Conservation (phyloP, 805 yeast species). For the Schizosaccharomyces lindneri region DNA sequence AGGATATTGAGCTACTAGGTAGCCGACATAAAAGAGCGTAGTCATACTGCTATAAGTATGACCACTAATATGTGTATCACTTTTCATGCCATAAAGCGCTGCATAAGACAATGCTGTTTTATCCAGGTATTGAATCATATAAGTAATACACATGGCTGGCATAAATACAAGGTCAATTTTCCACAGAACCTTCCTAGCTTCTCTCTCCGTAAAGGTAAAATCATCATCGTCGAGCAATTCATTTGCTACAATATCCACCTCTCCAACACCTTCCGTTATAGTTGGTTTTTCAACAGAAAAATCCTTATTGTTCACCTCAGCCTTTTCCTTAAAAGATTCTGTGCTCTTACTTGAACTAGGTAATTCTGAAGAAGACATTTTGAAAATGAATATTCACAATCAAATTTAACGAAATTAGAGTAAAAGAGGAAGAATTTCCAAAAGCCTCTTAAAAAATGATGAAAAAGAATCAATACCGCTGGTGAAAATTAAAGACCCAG, state of each 20-base stretch:
- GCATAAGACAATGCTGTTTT: constrained; percentile 28
- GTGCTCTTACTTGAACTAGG: too few species aligned
- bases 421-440: too few species aligned
- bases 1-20: constrained; percentile 30
- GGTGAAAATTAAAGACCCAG: too few species aligned
- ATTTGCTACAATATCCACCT: background rate
- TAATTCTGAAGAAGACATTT: too few species aligned
- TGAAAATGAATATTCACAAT: too few species aligned
- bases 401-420: too few species aligned
- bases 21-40: constrained; percentile 31
- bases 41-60: constrained; percentile 10
- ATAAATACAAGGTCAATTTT: constrained; percentile 26
- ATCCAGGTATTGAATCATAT: constrained; percentile 36
- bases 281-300: too few species aligned
- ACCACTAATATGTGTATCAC: constrained; percentile 23
- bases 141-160: constrained; percentile 27
- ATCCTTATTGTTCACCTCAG: too few species aligned
- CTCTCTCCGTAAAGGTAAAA: background rate
- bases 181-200: constrained; percentile 6
- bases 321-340: too few species aligned
- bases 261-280: background rate
- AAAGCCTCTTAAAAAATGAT: too few species aligned
- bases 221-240: background rate
- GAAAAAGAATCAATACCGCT: too few species aligned
- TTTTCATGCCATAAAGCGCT: constrained; percentile 26